Percentiles rank a stretch among this genome's conserved stretches.
Evolutionary conservation across 306 rosid species (phyloP).

Genomic region (Cucurbita argyrosperma): DNA sequence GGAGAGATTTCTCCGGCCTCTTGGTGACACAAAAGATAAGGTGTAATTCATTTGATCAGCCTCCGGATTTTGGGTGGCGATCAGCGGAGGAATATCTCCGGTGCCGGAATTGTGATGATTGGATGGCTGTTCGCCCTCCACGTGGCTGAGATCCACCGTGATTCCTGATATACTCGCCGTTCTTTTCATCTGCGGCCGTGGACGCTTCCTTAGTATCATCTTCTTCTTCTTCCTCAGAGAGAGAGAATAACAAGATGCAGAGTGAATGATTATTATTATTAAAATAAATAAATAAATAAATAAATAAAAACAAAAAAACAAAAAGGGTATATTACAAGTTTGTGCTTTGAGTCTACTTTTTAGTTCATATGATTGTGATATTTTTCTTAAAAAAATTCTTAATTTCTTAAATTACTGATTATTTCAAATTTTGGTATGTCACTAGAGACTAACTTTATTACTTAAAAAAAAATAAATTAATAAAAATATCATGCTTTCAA

Average conservation of each 20-base stretch:
- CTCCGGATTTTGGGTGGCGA: neutral
- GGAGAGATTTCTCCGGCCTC: conserved; percentile 17
- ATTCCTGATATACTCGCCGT: conserved; percentile 59
- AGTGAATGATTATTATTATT: conserved; percentile 3
- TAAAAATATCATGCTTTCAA: no score
- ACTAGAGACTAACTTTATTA: no score
- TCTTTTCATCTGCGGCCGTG: conserved; percentile 38
- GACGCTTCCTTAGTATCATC: conserved; percentile 66
- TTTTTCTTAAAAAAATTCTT: no score
- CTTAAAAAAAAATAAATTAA: no score
- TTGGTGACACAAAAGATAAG: conserved; percentile 18
- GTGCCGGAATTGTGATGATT: neutral
- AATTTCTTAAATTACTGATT: no score
- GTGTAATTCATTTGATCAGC: neutral
- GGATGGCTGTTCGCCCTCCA: conserved; percentile 13
- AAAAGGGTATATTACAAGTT: neutral
- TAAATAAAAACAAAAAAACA: no score
- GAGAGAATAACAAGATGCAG: conserved; percentile 28
- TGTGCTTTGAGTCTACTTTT: neutral
- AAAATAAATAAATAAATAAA: neutral
- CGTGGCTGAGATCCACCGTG: conserved; percentile 16
- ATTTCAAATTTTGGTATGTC: no score
- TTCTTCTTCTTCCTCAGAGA: neutral
- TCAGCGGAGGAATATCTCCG: neutral
- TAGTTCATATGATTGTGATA: no score